Evolutionary conservation across 257 asterid species (phyloP).

Genomic region (Nicotiana noctiflora): DNA sequence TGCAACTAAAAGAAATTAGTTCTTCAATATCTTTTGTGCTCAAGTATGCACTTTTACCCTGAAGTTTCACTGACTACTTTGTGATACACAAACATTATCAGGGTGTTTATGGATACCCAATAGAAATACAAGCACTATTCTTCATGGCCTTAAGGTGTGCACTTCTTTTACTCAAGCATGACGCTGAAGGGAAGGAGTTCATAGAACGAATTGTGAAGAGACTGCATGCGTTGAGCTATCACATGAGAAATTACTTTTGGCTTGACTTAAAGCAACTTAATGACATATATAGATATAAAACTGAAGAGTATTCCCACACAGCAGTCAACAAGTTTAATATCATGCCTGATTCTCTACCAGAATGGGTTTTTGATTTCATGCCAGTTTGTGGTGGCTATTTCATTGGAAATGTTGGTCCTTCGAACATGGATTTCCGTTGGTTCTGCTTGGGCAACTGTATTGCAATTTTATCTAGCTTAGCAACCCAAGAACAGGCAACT

Average conservation of each 20-base stretch:
- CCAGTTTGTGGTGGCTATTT: conserved; percentile 59
- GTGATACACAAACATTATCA: conserved; percentile 8
- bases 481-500: conserved; percentile 52
- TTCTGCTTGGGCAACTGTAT: conserved; percentile 64
- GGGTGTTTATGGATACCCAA: conserved; percentile 76
- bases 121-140: conserved; percentile 62
- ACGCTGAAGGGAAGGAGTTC: conserved; percentile 53
- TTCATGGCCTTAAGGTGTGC: conserved; percentile 75
- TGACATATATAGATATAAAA: conserved; percentile 57
- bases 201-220: conserved; percentile 52
- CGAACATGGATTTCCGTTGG: conserved; percentile 73
- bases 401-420: conserved; percentile 62
- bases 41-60: not conserved
- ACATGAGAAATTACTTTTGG: conserved; percentile 77
- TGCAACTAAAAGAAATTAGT: not conserved
- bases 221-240: conserved; percentile 58
- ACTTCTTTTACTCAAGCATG: conserved; percentile 49
- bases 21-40: not conserved
- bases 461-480: conserved; percentile 55
- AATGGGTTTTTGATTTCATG: conserved; percentile 71
- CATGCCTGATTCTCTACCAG: conserved; percentile 74
- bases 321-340: conserved; percentile 65
- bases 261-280: conserved; percentile 58
- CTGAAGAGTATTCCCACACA: conserved; percentile 73
- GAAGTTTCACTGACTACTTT: conserved; percentile 7